Evolutionary conservation across 2,329 filamentous ascomycete species (phyloP), one percentile per base, ranked within the genome.

Genomic region (Rutstroemia sydowiana): DNA sequence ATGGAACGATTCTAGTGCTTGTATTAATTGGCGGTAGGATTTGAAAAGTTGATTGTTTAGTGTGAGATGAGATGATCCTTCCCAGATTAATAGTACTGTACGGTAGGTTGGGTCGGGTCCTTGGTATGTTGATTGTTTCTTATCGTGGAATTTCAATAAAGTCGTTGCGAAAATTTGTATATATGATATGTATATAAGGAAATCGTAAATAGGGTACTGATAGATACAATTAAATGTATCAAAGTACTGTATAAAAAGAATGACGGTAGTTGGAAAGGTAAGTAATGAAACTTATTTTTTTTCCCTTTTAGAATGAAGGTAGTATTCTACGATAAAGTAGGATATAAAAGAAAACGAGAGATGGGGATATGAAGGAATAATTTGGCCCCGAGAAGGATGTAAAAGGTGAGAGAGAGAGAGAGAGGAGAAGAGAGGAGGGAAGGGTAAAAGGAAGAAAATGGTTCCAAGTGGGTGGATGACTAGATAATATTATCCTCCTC

Each of bases 251-350:
- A 10, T n/a, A 31, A 36, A 37, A 50, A 37, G 48, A 51, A 23
- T 51, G 48, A 51, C 41, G 11, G 23, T 45, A 51, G 48, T 51
- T 51, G 48, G 48, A 31, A 45, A 23, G n/a, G 23, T 26, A 26
- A 26, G 26, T 8, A 26, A 26, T n/a, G 3, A 20, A 50, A 31
- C 30, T 32, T 36, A 4, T 26, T 14, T 26, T 14, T 18, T 18
- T 31, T 2, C 16, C 16, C 16, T 47, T 6, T n/a, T 2, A 31
- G 32, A 48, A 21, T 14, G 46, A 48, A 48, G 46, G 16, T 34
- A 36, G 40, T 48, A 31, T 21, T 21, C 31, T 34, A 34, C 30
- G 11, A 11, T 34, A 14, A 20, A 21, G 13, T 16, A 34, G 26
- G 36, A 21, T n/a, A 21, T 16, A n/a, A 18, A 39, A 11, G 18